These are phyloP conservation scores for Panicum virgatum DNA, from an alignment of 202 grass and related monocot genomes.

Conservation along the genomic window DNA sequence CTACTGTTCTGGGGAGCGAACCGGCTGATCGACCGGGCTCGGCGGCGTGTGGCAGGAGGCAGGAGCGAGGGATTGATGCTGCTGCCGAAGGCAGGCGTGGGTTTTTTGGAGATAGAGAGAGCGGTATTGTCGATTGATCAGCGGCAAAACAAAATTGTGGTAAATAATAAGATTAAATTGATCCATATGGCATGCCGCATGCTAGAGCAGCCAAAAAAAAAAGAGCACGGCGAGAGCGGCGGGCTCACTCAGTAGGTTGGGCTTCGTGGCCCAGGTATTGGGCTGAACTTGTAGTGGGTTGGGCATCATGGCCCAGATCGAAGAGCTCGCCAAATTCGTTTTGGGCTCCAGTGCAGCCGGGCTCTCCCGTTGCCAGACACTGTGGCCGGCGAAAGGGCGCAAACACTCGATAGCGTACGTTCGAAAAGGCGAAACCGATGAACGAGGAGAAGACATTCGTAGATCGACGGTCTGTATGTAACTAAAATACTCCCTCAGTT, in stretches of 20 bases:
- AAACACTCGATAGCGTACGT: no score
- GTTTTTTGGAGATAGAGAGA: neutral
- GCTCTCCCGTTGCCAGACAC: no score
- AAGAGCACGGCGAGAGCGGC: neutral
- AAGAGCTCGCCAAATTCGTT: no score
- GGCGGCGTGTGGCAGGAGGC: neutral
- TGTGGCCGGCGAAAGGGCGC: no score
- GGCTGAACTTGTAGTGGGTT: neutral
- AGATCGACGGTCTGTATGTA: no score
- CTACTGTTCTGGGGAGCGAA: neutral
- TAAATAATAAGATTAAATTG: neutral
- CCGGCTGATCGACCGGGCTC: neutral
- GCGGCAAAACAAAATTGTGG: neutral
- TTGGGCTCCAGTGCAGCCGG: no score
- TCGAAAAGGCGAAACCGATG: no score
- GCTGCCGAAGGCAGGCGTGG: neutral
- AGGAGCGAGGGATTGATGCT: neutral
- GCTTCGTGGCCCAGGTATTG: neutral
- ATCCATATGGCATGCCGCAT: neutral
- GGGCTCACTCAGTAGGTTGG: no score
- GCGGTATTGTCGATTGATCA: neutral
- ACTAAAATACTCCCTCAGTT: no score
- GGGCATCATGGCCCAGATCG: neutral
- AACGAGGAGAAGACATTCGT: no score
- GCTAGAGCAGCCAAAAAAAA: neutral